phyloP scores from a whole-genome alignment of 2,329 filamentous ascomycete genomes.

The Aulographum hederae region DNA sequence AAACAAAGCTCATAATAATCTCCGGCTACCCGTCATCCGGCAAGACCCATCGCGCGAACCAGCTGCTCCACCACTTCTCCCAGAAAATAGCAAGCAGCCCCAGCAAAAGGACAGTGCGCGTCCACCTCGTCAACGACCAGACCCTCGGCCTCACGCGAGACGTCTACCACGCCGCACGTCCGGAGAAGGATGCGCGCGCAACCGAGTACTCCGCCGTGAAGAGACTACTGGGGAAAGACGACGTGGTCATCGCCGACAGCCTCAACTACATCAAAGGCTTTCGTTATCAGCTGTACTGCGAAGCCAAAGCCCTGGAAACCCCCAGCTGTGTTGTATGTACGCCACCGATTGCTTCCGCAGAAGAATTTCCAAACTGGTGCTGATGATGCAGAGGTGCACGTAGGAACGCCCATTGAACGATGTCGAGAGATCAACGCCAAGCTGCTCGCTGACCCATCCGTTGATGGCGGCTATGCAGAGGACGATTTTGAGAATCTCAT shows the following conservation, averaged over 20 bases:
- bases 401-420: constrained; percentile 34
- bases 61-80: constrained; percentile 47
- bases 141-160: constrained; percentile 48
- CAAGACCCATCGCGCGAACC: constrained; percentile 40
- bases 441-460: constrained; percentile 25
- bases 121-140: constrained; percentile 60
- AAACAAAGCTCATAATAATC: constrained; percentile 37
- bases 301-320: constrained; percentile 63
- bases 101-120: constrained; percentile 30
- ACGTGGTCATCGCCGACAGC: constrained; percentile 64
- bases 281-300: constrained; percentile 72
- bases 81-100: constrained; percentile 31
- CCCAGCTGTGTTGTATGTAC: constrained; percentile 50
- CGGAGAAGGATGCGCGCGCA: constrained; percentile 69
- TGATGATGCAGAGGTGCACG: constrained; percentile 32
- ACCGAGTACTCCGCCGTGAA: constrained; percentile 63
- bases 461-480: constrained; percentile 29
- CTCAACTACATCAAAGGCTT: constrained; percentile 84
- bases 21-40: constrained; percentile 46
- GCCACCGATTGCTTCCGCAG: background rate
- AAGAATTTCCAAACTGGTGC: background rate
- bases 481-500: constrained; percentile 63
- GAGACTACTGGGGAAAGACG: constrained; percentile 49
- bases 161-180: constrained; percentile 60
- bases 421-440: background rate